These are phyloP conservation scores for Solanum chiquidenum DNA, from an alignment of 257 asterid species.

Conservation along the genomic window DNA sequence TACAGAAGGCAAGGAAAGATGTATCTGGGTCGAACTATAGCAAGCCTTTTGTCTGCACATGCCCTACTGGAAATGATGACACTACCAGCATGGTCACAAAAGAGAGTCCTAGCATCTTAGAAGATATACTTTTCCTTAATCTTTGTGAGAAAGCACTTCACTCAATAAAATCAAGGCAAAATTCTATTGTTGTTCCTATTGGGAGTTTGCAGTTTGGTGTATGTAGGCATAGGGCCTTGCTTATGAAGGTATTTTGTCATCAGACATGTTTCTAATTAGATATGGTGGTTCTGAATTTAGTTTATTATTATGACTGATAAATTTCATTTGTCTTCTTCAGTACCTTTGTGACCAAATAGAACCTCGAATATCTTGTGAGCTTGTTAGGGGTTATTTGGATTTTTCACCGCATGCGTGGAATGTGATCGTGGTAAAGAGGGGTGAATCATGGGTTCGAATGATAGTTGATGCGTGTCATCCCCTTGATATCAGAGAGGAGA, in stretches of 20 bases:
- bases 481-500: constrained; percentile 79
- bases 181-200: constrained; percentile 73
- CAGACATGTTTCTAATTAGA: not conserved
- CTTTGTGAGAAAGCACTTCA: constrained; percentile 64
- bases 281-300: not conserved
- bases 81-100: constrained; percentile 13
- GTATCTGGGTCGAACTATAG: constrained; percentile 59
- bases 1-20: constrained; percentile 63
- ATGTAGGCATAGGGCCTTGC: constrained; percentile 93
- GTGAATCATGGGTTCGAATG: constrained; percentile 58
- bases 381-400: constrained; percentile 92
- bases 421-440: constrained; percentile 58
- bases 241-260: constrained; percentile 60
- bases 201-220: constrained; percentile 88
- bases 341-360: constrained; percentile 84
- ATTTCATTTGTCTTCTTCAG: constrained; percentile 27
- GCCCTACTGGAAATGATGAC: constrained; percentile 44
- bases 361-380: constrained; percentile 89
- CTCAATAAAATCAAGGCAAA: constrained; percentile 45
- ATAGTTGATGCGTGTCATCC: constrained; percentile 97
- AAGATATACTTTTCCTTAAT: constrained; percentile 46
- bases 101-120: constrained; percentile 25
- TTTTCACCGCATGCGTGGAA: constrained; percentile 97
- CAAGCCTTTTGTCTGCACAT: constrained; percentile 87
- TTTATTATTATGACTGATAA: constrained; percentile 7